phyloP scores from a whole-genome alignment of 768 basidiomycete genomes.

The Multifurca ochricompacta region DNA sequence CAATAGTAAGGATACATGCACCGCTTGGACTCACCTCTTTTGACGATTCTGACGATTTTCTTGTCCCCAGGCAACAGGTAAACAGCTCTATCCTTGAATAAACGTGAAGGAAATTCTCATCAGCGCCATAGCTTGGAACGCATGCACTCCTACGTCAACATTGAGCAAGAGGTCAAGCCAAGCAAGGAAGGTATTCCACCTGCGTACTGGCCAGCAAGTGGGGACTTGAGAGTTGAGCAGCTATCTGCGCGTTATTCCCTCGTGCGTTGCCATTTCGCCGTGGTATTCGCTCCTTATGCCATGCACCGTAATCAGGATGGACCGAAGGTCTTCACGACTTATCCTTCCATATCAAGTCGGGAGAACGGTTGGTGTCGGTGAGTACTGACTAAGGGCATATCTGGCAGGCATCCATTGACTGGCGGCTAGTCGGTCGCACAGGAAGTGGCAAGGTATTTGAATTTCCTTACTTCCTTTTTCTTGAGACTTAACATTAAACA shows the following conservation, averaged over 20 bases:
- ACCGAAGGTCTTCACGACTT: conserved; percentile 49
- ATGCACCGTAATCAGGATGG: conserved; percentile 32
- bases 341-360: conserved; percentile 43
- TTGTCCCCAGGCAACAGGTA: conserved; percentile 26
- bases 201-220: conserved; percentile 57
- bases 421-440: conserved; percentile 45
- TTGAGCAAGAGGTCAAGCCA: conserved; percentile 45
- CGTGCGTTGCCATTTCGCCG: conserved; percentile 33
- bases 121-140: conserved; percentile 35
- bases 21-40: background rate
- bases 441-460: conserved; percentile 42
- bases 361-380: conserved; percentile 53
- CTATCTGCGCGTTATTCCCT: conserved; percentile 42
- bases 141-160: conserved; percentile 46
- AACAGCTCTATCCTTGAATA: background rate
- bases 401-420: background rate
- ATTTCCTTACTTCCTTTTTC: conserved; percentile 10
- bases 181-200: conserved; percentile 41
- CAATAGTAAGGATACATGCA: conserved; percentile 27
- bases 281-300: conserved; percentile 36
- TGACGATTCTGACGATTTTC: background rate
- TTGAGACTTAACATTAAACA: conserved; percentile 13
- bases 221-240: conserved; percentile 43
- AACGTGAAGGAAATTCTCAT: background rate
- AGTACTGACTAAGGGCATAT: conserved; percentile 12